A percentile compares a stretch with the other conserved stretches of the same genome.
These are phyloP conservation scores for Mallotus nudiflorus DNA, from an alignment of 345 rosid genomes.

Conservation along the genomic window DNA sequence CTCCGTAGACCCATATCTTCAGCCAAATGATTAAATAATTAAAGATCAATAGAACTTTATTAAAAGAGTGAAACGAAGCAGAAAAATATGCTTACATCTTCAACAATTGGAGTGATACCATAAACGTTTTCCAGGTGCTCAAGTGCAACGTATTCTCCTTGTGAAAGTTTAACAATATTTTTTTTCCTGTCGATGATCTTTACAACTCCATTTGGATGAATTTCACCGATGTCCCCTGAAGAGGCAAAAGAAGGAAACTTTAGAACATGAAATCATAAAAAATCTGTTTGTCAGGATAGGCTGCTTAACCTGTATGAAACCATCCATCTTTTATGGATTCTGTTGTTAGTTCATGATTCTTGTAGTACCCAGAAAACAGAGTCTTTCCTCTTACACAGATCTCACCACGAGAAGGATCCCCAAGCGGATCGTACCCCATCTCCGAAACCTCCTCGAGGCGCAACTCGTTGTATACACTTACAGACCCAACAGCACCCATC, in stretches of 20 bases:
- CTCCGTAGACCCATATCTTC: slow-evolving; percentile 91
- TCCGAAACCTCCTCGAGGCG: slow-evolving; percentile 89
- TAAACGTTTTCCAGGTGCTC: slow-evolving; percentile 81
- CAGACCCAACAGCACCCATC: slow-evolving; percentile 76
- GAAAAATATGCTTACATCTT: slow-evolving; percentile 55
- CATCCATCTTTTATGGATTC: slow-evolving; percentile 82
- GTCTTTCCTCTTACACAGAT: slow-evolving; percentile 81
- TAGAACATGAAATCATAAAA: background rate
- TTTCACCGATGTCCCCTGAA: slow-evolving; percentile 87
- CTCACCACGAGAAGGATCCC: slow-evolving; percentile 75
- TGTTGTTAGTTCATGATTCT: slow-evolving; percentile 74
- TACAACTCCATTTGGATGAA: slow-evolving; percentile 70
- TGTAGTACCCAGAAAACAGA: slow-evolving; percentile 76
- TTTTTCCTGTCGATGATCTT: slow-evolving; percentile 91
- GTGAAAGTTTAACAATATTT: slow-evolving; percentile 88
- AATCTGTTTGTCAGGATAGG: background rate
- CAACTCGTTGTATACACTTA: slow-evolving; percentile 66
- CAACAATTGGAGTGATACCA: slow-evolving; percentile 51
- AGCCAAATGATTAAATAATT: background rate
- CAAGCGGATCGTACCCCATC: slow-evolving; percentile 91
- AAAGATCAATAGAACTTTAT: background rate
- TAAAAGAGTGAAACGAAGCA: background rate
- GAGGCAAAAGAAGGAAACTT: slow-evolving; percentile 11
- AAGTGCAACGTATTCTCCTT: slow-evolving; percentile 92
- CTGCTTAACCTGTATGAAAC: slow-evolving; percentile 84